Percentiles rank a stretch among this genome's conserved stretches.
These are phyloP conservation scores for Leccinum fuscescens DNA, from an alignment of 1,284 basidiomycete genomes.

Conservation along the genomic window DNA sequence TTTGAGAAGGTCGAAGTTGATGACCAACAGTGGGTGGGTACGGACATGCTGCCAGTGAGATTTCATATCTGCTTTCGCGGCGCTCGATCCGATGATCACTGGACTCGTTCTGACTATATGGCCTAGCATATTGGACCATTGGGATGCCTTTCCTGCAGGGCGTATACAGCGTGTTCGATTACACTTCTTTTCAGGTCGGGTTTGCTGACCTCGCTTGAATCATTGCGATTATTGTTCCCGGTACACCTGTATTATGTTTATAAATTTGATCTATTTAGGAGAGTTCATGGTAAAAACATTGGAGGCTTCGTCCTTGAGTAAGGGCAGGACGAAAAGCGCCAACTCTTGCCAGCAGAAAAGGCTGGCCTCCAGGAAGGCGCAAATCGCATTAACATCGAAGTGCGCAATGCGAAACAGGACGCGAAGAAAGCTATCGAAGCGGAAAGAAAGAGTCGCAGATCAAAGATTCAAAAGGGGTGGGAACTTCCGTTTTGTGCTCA, in stretches of 20 bases:
- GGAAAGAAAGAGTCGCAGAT: constrained; percentile 38
- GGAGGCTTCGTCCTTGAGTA: background rate
- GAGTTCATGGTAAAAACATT: background rate
- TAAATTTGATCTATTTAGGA: background rate
- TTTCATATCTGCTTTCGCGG: background rate
- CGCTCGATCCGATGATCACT: background rate
- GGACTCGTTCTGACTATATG: background rate
- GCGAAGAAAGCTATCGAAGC: constrained; percentile 47
- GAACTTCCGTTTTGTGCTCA: constrained; percentile 16
- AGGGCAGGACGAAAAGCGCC: constrained; percentile 52
- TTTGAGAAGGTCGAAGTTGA: too few relatives aligned
- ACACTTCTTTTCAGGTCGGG: background rate
- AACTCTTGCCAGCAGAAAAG: too few relatives aligned
- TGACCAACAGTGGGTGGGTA: too few relatives aligned
- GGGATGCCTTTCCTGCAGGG: background rate
- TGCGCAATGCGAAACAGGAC: constrained; percentile 24
- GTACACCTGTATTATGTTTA: background rate
- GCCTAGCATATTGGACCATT: background rate
- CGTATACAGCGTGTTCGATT: background rate
- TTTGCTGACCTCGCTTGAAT: background rate
- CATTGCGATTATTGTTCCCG: background rate
- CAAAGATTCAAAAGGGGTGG: constrained; percentile 41
- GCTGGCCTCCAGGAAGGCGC: constrained; percentile 34
- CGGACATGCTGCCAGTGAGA: background rate
- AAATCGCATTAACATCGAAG: constrained; percentile 42